phyloP scores from a whole-genome alignment of 495 filamentous ascomycete genomes.

The Penicillium subrubescens region DNA sequence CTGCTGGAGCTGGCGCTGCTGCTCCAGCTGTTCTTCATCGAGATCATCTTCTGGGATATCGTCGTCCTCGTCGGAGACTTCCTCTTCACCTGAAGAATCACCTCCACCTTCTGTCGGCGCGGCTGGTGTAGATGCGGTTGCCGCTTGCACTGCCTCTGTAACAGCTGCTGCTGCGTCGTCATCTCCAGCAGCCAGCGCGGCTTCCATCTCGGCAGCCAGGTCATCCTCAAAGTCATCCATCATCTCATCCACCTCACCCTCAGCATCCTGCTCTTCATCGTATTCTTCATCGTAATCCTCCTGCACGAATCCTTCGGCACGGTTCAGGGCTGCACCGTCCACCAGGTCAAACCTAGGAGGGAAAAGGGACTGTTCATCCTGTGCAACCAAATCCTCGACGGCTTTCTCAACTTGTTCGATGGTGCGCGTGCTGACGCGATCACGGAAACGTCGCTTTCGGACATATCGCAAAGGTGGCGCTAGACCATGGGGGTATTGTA shows the following conservation, averaged over 20 bases:
- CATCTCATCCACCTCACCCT: conserved; percentile 53
- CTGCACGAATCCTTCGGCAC: conserved; percentile 49
- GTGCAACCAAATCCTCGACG: conserved; percentile 73
- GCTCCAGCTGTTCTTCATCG: conserved; percentile 55
- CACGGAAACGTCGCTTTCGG: conserved; percentile 79
- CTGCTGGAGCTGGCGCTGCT: conserved; percentile 50
- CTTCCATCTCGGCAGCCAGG: conserved; percentile 56
- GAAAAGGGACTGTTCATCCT: conserved; percentile 62
- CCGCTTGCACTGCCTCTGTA: conserved; percentile 28
- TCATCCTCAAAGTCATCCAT: conserved; percentile 65
- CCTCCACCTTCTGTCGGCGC: conserved; percentile 35
- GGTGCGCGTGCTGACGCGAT: conserved; percentile 73
- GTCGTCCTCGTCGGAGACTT: conserved; percentile 62
- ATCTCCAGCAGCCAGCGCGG: conserved; percentile 54
- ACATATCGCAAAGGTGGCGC: conserved; percentile 90
- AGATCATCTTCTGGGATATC: conserved; percentile 63
- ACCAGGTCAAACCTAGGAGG: conserved; percentile 63
- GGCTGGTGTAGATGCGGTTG: conserved; percentile 38
- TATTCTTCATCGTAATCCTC: conserved; percentile 52
- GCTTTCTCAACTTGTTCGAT: conserved; percentile 87
- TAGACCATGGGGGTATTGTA: conserved; percentile 88
- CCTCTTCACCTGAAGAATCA: conserved; percentile 50
- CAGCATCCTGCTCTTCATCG: conserved; percentile 58
- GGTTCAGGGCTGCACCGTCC: conserved; percentile 58
- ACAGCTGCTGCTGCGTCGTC: conserved; percentile 27